Base-by-base conservation (phyloP, 2,329 filamentous ascomycete species). In the Apiospora malaysiana region DNA sequence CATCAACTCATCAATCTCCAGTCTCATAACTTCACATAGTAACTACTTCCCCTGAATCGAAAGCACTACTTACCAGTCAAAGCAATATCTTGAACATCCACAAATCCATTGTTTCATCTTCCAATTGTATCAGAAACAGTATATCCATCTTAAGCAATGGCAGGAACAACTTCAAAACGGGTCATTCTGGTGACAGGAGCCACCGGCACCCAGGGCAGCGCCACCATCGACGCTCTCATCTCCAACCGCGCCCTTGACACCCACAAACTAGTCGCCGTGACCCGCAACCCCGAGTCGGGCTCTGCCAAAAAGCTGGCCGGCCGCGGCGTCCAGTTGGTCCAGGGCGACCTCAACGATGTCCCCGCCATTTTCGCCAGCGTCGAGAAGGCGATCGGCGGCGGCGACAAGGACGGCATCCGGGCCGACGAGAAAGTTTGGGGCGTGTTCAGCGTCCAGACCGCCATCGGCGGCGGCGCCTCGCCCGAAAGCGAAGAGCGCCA, bases 231-330 rank as follows among this genome's bases (percentile, higher is more conserved):
- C 37, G 74, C 74, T 14, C 74, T 83, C 9, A 49, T 81, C 25
- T 74, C 75, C 27, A 71, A 76, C 5, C 75, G 81, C n/a, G 74
- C 79, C 66, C 72, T 78, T 74, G 84, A 85, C 71, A 82, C 84
- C 16, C 87, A 85, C 72, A 82, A 85, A 16, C 87, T 92, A 69
- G 83, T 90, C 21, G 90, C 90, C 8, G 82, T 92, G 27, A 91
- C 90, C 2, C 87, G 90, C 72, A 84, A 91, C 75, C 75, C 84
- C 0, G 77, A 79, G n/a, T 89, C 88, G 0, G 67, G 79, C 0
- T 83, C 83, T 1, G 87, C 89, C 0, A 82, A 88, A 75, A 81
- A 80, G 21, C 84, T 90, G 2, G 75, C 79, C 2, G 71, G 80
- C 12, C 81, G 84, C 9, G 82, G 83, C 16, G 84, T 91, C 74